A percentile compares a stretch with the other conserved stretches of the same genome.
These are phyloP conservation scores for Trametes sanguinea DNA, from an alignment of 768 basidiomycete genomes.

Conservation along the genomic window DNA sequence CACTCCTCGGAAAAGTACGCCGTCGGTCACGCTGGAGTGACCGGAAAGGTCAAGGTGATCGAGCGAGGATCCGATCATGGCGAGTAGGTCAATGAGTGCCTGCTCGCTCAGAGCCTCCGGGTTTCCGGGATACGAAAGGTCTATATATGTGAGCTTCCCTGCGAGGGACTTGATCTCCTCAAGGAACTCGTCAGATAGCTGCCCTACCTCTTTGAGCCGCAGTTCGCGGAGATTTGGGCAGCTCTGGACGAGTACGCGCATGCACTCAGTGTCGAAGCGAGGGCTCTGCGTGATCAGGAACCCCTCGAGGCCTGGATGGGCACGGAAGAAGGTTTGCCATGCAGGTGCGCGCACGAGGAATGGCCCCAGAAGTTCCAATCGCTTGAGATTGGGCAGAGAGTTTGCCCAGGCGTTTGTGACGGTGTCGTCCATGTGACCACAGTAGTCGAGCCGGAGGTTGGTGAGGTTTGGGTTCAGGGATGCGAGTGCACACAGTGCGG, in stretches of 20 bases:
- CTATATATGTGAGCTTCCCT: constrained; percentile 55
- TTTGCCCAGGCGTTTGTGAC: constrained; percentile 60
- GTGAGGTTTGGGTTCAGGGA: constrained; percentile 85
- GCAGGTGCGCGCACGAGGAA: constrained; percentile 74
- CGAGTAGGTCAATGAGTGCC: constrained; percentile 57
- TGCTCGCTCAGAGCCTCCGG: constrained; percentile 54
- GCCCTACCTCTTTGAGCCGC: constrained; percentile 76
- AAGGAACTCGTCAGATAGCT: constrained; percentile 67
- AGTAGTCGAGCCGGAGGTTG: constrained; percentile 77
- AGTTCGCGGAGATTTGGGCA: constrained; percentile 68
- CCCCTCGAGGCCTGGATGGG: constrained; percentile 61
- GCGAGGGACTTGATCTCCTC: constrained; percentile 48
- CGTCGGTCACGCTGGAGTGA: constrained; percentile 62
- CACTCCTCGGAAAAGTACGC: constrained; percentile 62
- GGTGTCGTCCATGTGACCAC: constrained; percentile 74
- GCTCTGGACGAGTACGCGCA: constrained; percentile 53
- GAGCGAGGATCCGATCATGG: constrained; percentile 54
- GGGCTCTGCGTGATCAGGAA: constrained; percentile 87
- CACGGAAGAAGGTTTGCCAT: constrained; percentile 76
- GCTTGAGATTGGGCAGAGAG: constrained; percentile 64
- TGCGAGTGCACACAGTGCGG: constrained; percentile 69
- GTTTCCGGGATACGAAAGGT: constrained; percentile 61
- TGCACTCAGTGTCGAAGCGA: constrained; percentile 75
- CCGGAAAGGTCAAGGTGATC: constrained; percentile 70
- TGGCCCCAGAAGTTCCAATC: constrained; percentile 83